These are phyloP conservation scores for Amylostereum areolatum DNA, from an alignment of 1,284 basidiomycete species.

Conservation along the genomic window DNA sequence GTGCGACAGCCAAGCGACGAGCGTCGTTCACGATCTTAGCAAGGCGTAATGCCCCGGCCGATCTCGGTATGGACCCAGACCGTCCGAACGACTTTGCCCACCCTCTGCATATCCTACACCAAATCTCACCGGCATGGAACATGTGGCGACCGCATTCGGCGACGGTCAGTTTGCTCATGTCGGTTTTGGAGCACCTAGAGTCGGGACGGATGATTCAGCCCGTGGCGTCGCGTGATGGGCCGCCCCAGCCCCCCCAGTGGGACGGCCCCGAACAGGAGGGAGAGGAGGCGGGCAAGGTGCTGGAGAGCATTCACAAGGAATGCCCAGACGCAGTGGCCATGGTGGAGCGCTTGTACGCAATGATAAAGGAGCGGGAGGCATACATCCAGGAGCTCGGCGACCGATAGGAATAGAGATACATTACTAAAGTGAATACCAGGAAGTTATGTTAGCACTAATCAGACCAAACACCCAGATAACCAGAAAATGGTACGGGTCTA, in stretches of 20 bases:
- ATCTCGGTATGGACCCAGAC: background rate
- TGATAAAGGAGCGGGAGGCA: slow-evolving; percentile 5
- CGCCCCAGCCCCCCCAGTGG: slow-evolving; percentile 15
- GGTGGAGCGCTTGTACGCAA: slow-evolving; percentile 19
- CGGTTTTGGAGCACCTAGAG: slow-evolving; percentile 39
- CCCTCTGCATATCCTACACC: slow-evolving; percentile 54
- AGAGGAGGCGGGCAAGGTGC: slow-evolving; percentile 29
- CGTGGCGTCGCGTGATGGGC: slow-evolving; percentile 19
- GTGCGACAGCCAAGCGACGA: background rate
- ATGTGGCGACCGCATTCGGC: slow-evolving; percentile 57
- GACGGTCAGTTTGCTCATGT: slow-evolving; percentile 40
- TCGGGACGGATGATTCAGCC: slow-evolving; percentile 46
- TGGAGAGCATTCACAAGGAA: slow-evolving; percentile 37
- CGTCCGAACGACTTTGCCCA: slow-evolving; percentile 36
- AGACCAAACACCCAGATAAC: no score
- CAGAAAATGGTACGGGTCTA: no score
- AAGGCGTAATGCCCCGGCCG: background rate
- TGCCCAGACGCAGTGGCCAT: slow-evolving; percentile 45
- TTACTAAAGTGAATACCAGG: no score
- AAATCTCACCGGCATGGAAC: slow-evolving; percentile 58
- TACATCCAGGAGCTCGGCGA: no score
- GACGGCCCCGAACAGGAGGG: slow-evolving; percentile 21
- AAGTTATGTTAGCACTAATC: no score
- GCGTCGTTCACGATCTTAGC: background rate
- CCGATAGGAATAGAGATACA: no score